These are phyloP conservation scores for Sambucus nigra DNA, from an alignment of 129 eudicot species.

Conservation along the genomic window DNA sequence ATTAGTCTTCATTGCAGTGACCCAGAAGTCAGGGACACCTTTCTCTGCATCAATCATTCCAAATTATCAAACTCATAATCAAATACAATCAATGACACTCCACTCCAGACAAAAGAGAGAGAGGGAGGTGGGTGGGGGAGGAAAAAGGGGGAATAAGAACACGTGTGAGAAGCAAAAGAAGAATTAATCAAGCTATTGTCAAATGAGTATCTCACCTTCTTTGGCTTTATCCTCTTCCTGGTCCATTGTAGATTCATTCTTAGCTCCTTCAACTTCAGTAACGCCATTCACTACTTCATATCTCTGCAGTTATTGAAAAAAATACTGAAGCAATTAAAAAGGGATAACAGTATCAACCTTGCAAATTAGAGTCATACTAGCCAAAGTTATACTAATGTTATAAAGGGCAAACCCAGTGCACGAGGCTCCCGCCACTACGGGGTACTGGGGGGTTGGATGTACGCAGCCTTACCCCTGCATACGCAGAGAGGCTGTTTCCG, in stretches of 20 bases:
- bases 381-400: not conserved
- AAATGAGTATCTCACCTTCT: constrained; percentile 32
- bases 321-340: not conserved
- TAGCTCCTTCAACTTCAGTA: constrained; percentile 60
- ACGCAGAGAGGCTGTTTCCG: too few relatives aligned
- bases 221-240: constrained; percentile 26
- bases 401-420: too few relatives aligned
- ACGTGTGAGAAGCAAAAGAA: not conserved
- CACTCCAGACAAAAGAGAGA: not conserved
- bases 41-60: constrained; percentile 36
- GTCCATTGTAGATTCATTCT: constrained; percentile 33
- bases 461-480: too few relatives aligned
- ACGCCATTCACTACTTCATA: constrained; percentile 76
- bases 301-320: constrained; percentile 38
- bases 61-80: not conserved
- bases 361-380: not conserved
- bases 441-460: too few relatives aligned
- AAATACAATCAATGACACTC: not conserved
- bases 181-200: not conserved
- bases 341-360: not conserved
- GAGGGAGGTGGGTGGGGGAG: too few relatives aligned
- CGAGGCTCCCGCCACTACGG: too few relatives aligned
- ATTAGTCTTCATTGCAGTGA: constrained; percentile 80
- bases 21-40: constrained; percentile 94
- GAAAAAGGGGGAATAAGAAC: not conserved